These are phyloP conservation scores for Pseudocercospora musae DNA, from an alignment of 2,329 filamentous ascomycete species.

Conservation along the genomic window DNA sequence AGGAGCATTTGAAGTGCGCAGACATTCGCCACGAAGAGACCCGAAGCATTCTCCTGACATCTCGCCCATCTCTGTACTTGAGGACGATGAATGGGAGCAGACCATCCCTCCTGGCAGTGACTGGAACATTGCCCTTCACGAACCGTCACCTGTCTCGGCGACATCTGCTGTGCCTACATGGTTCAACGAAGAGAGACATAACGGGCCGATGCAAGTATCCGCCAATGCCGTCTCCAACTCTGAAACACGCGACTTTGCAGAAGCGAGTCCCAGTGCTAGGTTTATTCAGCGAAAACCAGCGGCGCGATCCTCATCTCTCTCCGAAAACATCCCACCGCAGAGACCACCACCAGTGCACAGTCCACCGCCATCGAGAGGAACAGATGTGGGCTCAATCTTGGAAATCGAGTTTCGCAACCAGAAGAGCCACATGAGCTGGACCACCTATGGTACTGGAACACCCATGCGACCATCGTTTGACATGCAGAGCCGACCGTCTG, in stretches of 20 bases:
- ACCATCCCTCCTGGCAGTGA: constrained; percentile 12
- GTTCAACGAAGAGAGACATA: neutral
- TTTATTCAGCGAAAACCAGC: constrained; percentile 31
- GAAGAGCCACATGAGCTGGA: constrained; percentile 37
- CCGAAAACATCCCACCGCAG: constrained; percentile 26
- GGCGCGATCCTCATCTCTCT: constrained; percentile 17
- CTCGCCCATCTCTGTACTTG: constrained; percentile 15
- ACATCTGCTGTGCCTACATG: constrained; percentile 18
- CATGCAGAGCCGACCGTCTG: constrained; percentile 16
- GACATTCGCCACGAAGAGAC: constrained; percentile 3
- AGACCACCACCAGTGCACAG: constrained; percentile 10
- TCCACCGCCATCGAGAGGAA: constrained; percentile 16
- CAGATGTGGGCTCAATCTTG: constrained; percentile 4
- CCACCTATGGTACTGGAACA: constrained; percentile 27
- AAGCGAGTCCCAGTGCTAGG: constrained; percentile 1
- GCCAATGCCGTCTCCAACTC: constrained; percentile 7
- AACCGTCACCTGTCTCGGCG: constrained; percentile 26
- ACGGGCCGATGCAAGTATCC: constrained; percentile 9
- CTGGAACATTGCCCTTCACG: constrained; percentile 10
- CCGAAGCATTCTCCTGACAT: constrained; percentile 3
- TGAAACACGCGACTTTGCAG: constrained; percentile 8
- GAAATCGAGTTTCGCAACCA: constrained; percentile 15
- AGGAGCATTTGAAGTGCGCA: constrained; percentile 8
- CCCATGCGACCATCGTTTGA: constrained; percentile 21
- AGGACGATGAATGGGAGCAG: constrained; percentile 23